Conservation (phyloP, 1,284 basidiomycete species). For the Tylopilus orsonianus region DNA sequence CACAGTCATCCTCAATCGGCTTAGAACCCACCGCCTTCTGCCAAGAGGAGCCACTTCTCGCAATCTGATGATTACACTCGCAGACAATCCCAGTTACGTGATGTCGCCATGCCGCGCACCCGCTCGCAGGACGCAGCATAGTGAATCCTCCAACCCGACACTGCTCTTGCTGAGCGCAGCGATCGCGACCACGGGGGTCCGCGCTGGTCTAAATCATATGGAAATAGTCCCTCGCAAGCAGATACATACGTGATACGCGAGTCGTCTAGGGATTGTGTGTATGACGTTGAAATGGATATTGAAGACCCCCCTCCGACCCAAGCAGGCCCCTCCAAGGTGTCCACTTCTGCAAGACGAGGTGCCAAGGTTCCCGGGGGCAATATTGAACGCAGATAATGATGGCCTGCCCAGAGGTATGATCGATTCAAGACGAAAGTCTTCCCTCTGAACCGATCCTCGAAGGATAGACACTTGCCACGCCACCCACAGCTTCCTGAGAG, state of each 20-base stretch:
- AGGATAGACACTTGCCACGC: neutral
- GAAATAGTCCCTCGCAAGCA: conserved; percentile 7
- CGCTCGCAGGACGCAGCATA: no score
- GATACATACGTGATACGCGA: conserved; percentile 23
- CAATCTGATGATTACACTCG: conserved; percentile 19
- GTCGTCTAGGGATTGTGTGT: conserved; percentile 22
- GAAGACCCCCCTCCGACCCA: conserved; percentile 26
- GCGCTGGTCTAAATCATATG: no score
- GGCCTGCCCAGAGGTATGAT: conserved; percentile 18
- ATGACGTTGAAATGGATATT: conserved; percentile 31
- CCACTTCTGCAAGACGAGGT: conserved; percentile 28
- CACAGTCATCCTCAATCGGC: conserved; percentile 26
- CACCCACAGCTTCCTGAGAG: no score
- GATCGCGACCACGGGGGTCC: no score
- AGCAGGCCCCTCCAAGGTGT: conserved; percentile 16
- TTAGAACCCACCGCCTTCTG: conserved; percentile 11
- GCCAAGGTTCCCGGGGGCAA: conserved; percentile 41
- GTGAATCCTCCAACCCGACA: no score
- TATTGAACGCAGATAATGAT: conserved; percentile 33
- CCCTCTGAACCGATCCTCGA: no score
- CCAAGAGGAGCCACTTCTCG: conserved; percentile 26
- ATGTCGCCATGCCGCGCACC: conserved; percentile 17
- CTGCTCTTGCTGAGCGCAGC: no score
- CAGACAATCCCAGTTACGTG: conserved; percentile 15
- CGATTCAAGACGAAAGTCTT: no score